These are phyloP conservation scores for Vaccinium vitisidaea DNA, from an alignment of 148 eudicot species.

Conservation along the genomic window DNA sequence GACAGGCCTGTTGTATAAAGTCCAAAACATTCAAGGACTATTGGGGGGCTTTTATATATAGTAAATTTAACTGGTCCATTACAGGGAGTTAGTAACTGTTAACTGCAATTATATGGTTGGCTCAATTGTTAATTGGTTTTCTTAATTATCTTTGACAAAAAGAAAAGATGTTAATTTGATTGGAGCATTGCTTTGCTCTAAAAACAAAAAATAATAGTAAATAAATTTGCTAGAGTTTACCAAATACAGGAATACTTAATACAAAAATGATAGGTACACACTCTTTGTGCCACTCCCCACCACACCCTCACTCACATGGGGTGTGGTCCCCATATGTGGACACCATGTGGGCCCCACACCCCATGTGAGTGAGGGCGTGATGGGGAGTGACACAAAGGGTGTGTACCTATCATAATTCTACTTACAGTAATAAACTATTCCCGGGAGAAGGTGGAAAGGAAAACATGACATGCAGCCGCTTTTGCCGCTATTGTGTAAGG, in stretches of 20 bases:
- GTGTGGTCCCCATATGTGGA: too few species aligned
- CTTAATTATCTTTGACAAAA: background rate
- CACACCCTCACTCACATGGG: too few species aligned
- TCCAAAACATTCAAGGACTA: background rate
- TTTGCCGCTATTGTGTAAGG: constrained; percentile 1
- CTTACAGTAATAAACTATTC: background rate
- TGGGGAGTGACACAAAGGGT: too few species aligned
- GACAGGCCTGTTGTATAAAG: background rate
- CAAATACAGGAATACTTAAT: background rate
- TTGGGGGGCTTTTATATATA: background rate
- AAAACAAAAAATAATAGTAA: background rate
- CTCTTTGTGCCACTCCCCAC: too few species aligned
- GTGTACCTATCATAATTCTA: too few species aligned
- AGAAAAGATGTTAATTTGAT: background rate
- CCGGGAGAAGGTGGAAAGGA: background rate
- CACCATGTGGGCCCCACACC: too few species aligned
- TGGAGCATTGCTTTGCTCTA: background rate
- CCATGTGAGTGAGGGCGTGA: too few species aligned
- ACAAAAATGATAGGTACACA: too few species aligned
- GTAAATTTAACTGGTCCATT: background rate
- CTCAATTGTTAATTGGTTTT: background rate
- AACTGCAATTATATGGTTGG: background rate
- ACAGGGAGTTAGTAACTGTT: background rate
- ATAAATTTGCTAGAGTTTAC: background rate
- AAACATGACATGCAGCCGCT: constrained; percentile 13